These are phyloP conservation scores for Roridomyces roridus DNA, from an alignment of 768 basidiomycete species.

Conservation along the genomic window DNA sequence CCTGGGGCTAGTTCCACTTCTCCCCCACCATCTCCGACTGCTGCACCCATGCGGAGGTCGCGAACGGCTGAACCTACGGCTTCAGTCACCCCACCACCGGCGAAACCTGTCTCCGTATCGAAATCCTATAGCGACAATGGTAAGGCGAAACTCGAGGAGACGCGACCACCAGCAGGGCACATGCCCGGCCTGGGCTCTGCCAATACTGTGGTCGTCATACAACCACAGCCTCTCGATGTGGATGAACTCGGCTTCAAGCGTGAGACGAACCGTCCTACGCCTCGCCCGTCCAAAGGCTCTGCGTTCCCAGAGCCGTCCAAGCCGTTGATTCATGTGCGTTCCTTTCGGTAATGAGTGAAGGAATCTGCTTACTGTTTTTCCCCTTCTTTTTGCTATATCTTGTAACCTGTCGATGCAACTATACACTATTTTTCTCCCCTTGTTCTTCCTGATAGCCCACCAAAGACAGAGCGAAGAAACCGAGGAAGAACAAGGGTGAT, in stretches of 20 bases:
- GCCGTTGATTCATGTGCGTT: slow-evolving; percentile 88
- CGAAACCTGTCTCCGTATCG: slow-evolving; percentile 2
- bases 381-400: slow-evolving; percentile 14
- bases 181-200: slow-evolving; percentile 67
- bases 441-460: slow-evolving; percentile 62
- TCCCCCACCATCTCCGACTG: slow-evolving; percentile 40
- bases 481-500: slow-evolving; percentile 52
- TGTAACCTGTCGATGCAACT: slow-evolving; percentile 3
- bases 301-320: slow-evolving; percentile 57
- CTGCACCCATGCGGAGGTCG: slow-evolving; percentile 25
- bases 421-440: slow-evolving; percentile 39
- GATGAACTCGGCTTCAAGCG: slow-evolving; percentile 58
- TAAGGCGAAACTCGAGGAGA: slow-evolving; percentile 28
- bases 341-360: slow-evolving; percentile 59
- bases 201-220: slow-evolving; percentile 73
- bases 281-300: slow-evolving; percentile 27
- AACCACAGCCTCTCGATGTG: slow-evolving; percentile 42
- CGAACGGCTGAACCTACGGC: slow-evolving; percentile 32
- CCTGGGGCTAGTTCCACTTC: slow-evolving; percentile 37
- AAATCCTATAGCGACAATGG: slow-evolving; percentile 24
- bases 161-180: slow-evolving; percentile 35
- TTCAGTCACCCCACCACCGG: background rate
- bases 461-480: slow-evolving; percentile 74
- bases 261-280: slow-evolving; percentile 31
- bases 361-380: slow-evolving; percentile 48